These are phyloP conservation scores for Eimeria maxima DNA, from an alignment of 169 alveolate genomes.

Conservation along the genomic window DNA sequence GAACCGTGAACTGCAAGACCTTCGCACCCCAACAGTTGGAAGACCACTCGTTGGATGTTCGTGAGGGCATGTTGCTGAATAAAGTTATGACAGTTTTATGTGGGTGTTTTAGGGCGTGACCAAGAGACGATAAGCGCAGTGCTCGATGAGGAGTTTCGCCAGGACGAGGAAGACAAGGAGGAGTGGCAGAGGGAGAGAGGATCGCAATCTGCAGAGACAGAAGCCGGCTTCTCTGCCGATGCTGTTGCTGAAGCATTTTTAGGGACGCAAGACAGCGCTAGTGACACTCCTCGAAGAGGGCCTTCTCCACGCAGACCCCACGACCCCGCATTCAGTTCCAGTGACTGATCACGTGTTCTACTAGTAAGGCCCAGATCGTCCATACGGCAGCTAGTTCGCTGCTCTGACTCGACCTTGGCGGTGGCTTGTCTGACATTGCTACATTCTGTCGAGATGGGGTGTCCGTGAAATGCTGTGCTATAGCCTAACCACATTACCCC, in stretches of 20 bases:
- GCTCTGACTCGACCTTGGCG: neutral
- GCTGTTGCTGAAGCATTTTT: constrained; percentile 43
- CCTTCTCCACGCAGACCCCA: constrained; percentile 3
- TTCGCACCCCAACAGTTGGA: neutral
- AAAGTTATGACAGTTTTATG: neutral
- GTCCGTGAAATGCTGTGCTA: neutral
- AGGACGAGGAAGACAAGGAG: constrained; percentile 30
- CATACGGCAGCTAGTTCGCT: neutral
- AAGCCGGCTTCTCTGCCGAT: neutral
- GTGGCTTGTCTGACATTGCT: neutral
- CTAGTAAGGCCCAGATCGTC: neutral
- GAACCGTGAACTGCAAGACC: neutral
- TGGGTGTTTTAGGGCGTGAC: constrained; percentile 26
- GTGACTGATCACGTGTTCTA: neutral
- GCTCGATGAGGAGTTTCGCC: constrained; percentile 43
- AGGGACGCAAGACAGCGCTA: constrained; percentile 37
- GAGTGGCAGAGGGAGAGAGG: neutral
- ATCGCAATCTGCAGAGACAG: constrained; percentile 23
- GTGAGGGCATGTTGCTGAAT: neutral
- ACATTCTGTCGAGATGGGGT: neutral
- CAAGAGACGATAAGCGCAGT: constrained; percentile 58
- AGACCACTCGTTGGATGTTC: neutral
- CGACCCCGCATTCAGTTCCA: constrained; percentile 3
- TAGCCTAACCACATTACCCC: neutral
- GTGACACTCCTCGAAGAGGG: constrained; percentile 30